Conservation (phyloP, 2,329 filamentous ascomycete genomes). For the Rachicladosporium sp. region DNA sequence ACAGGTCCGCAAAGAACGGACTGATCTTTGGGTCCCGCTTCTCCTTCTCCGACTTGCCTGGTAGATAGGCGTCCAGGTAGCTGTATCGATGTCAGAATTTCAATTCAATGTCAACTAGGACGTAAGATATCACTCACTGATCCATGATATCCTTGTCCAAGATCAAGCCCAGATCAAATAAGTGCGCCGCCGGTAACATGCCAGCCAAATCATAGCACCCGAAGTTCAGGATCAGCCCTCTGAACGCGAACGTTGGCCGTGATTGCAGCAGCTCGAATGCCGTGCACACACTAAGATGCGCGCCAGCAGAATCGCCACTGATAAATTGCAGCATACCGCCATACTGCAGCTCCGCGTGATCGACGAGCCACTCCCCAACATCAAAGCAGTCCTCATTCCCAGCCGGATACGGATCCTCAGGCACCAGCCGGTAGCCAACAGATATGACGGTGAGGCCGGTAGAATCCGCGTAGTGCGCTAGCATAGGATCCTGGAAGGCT, state of each 20-base stretch:
- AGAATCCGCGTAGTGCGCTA: conserved; percentile 39
- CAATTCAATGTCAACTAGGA: no score
- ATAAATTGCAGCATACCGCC: conserved; percentile 30
- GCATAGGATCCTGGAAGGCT: conserved; percentile 32
- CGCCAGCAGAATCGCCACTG: conserved; percentile 42
- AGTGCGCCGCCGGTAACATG: conserved; percentile 30
- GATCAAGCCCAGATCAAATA: conserved; percentile 30
- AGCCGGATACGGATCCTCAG: conserved; percentile 45
- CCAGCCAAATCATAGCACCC: conserved; percentile 38
- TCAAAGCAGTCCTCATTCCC: conserved; percentile 46
- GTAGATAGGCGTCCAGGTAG: conserved; percentile 36
- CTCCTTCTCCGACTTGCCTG: conserved; percentile 29
- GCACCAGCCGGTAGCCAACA: conserved; percentile 48
- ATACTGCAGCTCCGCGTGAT: conserved; percentile 32
- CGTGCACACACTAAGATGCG: conserved; percentile 37
- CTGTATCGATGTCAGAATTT: conserved; percentile 5
- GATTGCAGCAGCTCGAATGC: conserved; percentile 35
- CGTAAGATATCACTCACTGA: conserved; percentile 6
- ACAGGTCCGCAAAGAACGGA: conserved; percentile 39
- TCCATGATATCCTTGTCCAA: conserved; percentile 36
- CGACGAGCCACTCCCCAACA: conserved; percentile 41
- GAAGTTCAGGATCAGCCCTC: conserved; percentile 41
- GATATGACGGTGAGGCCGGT: conserved; percentile 40
- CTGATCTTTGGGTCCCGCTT: conserved; percentile 35
- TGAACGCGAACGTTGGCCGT: conserved; percentile 29